These are phyloP conservation scores for Trichoderma virens DNA, from an alignment of 495 filamentous ascomycete species.

Conservation along the genomic window DNA sequence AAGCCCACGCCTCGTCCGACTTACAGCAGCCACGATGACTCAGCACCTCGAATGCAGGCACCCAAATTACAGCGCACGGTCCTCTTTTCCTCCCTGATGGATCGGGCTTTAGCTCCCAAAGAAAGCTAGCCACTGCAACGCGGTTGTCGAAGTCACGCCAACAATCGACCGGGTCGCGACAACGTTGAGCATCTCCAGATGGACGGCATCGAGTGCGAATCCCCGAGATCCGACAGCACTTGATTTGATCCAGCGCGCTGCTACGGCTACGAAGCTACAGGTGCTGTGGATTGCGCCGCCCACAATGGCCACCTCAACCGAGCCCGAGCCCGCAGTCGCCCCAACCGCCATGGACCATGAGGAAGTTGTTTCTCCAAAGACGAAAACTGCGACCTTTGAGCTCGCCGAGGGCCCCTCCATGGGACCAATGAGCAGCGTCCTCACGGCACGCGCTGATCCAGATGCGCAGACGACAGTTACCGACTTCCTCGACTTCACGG, in stretches of 20 bases:
- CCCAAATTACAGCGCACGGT: too few relatives aligned
- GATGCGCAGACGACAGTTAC: constrained; percentile 91
- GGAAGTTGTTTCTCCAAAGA: constrained; percentile 30
- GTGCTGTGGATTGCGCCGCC: neutral
- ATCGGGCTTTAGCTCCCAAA: neutral
- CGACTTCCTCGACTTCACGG: constrained; percentile 93
- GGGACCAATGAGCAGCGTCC: neutral
- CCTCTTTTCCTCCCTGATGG: too few relatives aligned
- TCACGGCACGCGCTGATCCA: constrained; percentile 53
- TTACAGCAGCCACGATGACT: too few relatives aligned
- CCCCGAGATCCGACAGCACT: neutral
- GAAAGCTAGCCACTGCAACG: neutral
- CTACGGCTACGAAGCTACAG: neutral
- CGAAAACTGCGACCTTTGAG: constrained; percentile 24
- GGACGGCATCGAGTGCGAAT: neutral
- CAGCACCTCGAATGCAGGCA: too few relatives aligned
- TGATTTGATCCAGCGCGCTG: neutral
- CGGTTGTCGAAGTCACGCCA: neutral
- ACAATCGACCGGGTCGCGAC: neutral
- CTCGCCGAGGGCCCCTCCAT: constrained; percentile 15
- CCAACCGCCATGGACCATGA: constrained; percentile 22
- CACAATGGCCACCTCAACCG: neutral
- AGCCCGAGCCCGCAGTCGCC: neutral
- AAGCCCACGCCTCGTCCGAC: too few relatives aligned
- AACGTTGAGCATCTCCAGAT: neutral